Conservation (phyloP, 805 yeast genomes). For the Candida methanosorbosa region DNA sequence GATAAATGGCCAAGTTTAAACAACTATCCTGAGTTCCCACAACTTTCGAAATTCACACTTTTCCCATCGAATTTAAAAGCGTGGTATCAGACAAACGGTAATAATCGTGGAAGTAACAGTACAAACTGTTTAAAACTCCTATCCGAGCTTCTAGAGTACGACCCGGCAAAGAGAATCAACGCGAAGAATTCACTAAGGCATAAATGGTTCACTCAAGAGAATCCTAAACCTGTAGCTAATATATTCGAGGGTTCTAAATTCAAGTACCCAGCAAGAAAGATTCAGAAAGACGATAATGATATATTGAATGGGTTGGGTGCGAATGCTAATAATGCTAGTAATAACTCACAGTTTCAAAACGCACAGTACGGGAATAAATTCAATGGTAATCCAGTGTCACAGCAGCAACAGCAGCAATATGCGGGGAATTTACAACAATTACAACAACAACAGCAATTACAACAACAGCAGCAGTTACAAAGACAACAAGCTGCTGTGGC, state of each 20-base stretch:
- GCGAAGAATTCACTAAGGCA: constrained; percentile 73
- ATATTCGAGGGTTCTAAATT: constrained; percentile 71
- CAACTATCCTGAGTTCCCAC: constrained; percentile 76
- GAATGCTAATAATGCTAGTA: constrained; percentile 7
- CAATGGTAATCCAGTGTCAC: too few relatives aligned
- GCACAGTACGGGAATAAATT: too few relatives aligned
- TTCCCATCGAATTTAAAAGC: constrained; percentile 65
- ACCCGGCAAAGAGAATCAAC: constrained; percentile 71
- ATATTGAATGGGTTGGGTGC: constrained; percentile 31
- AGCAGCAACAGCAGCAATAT: not conserved
- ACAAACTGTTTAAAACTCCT: constrained; percentile 60
- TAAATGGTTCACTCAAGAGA: constrained; percentile 60
- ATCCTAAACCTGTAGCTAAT: constrained; percentile 59
- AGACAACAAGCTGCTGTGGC: not conserved
- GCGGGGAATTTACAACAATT: not conserved
- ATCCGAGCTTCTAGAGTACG: constrained; percentile 62
- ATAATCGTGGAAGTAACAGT: too few relatives aligned
- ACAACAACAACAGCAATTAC: not conserved
- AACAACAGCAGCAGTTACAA: not conserved
- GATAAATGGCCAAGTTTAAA: constrained; percentile 74
- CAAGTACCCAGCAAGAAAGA: constrained; percentile 79
- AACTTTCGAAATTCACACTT: constrained; percentile 47
- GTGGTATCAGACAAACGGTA: constrained; percentile 84
- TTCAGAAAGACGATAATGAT: constrained; percentile 81
- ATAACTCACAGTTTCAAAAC: too few relatives aligned